Evolutionary conservation across 2,329 filamentous ascomycete genomes (phyloP).

Genomic region (Capronia epimyces): DNA sequence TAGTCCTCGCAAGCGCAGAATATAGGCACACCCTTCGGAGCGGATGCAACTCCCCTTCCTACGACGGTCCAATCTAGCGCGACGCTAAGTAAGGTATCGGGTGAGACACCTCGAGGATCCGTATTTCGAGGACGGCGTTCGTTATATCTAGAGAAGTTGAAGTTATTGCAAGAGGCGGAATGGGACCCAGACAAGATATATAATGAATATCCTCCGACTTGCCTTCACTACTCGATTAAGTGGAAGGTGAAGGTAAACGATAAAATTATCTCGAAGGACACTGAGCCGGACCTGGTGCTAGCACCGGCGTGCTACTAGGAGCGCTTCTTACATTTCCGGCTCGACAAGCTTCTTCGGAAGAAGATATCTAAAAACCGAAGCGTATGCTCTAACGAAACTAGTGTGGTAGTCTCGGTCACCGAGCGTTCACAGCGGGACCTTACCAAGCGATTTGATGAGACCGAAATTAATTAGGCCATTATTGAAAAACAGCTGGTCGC

Average conservation of each 20-base stretch:
- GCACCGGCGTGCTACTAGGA: conserved; percentile 3
- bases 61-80: neutral
- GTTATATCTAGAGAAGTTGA: no score
- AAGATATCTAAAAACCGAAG: conserved; percentile 3
- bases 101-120: neutral
- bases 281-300: conserved; percentile 2
- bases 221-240: conserved; percentile 10
- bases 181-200: conserved; percentile 7
- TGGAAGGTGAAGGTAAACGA: conserved; percentile 9
- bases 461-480: conserved; percentile 4
- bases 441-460: conserved; percentile 4
- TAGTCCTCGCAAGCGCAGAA: conserved; percentile 1
- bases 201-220: neutral
- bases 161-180: conserved; percentile 9
- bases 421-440: conserved; percentile 5
- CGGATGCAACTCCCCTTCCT: conserved; percentile 4
- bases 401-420: conserved; percentile 5
- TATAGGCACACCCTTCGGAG: conserved; percentile 1
- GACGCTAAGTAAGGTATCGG: conserved; percentile 2
- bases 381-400: conserved; percentile 6
- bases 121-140: no score
- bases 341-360: conserved; percentile 6
- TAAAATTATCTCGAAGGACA: conserved; percentile 7
- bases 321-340: neutral
- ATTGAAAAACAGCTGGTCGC: conserved; percentile 2